Evolutionary conservation across 2,329 filamentous ascomycete species (phyloP), one percentile per base, ranked within the genome.

Genomic region (Corynespora cassiicola): DNA sequence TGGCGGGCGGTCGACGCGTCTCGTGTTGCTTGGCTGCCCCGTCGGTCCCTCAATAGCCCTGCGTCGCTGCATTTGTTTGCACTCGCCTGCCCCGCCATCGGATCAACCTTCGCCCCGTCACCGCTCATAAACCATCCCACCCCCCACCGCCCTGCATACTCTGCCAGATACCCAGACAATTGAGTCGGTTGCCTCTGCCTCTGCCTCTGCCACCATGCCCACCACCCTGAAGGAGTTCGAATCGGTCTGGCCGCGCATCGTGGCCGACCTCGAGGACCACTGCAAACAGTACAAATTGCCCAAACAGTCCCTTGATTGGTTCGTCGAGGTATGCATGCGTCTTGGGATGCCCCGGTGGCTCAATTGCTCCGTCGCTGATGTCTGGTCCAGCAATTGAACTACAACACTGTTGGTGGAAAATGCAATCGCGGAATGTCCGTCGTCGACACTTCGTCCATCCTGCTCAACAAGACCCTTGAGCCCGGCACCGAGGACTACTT

Each of bases 371-470:
- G n/a, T n/a, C n/a, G n/a, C n/a, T n/a, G n/a, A n/a, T n/a, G n/a
- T n/a, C n/a, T n/a, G n/a, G n/a, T 36, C 20, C 59, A 96, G 90
- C 86, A 81, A 47, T 80, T 97, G 61, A 81, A 91, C 66, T 80
- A 83, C 75, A 99, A 99, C 75, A 84, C 89, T 6, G 76, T 94
- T 36, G 94, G 94, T 57, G 94, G 94, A 67, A 99, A 99, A 79
- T 96, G 91, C 78, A 99, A 99, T 77, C 90, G 94, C 65, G 94
- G 94, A 75, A 95, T 99, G 83, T 97, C 91, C 31, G 92, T 97
- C 45, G 87, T 94, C 54, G 94, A 99, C 75, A 94, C 90, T 30
- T 85, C 86, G 52, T 86, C 89, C 52, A 77, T 94, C 60, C 84
- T 97, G 49, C 81, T 91, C 63, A 78, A 82, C 61, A 75, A 79